A percentile compares a stretch with the other conserved stretches of the same genome.
Evolutionary conservation across 2,329 filamentous ascomycete genomes (phyloP).

Genomic region (Byssothecium circinans): DNA sequence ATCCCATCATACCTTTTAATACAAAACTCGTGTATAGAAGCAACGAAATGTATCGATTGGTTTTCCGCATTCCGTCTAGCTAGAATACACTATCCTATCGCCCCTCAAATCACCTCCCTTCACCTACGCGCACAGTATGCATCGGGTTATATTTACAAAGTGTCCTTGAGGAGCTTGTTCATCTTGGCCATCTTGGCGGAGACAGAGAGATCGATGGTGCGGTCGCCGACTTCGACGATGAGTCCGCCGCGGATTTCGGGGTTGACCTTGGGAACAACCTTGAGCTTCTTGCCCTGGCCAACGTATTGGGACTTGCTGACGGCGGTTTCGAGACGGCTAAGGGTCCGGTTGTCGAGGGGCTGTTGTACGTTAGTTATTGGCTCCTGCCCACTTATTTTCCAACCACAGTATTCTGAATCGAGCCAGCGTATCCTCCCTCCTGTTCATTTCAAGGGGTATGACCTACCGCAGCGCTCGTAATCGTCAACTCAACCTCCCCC

Average conservation of each 20-base stretch:
- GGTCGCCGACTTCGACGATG: conserved; percentile 94
- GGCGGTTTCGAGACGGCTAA: conserved; percentile 82
- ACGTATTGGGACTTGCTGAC: conserved; percentile 88
- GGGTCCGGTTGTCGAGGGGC: conserved; percentile 84
- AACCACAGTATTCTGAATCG: neutral
- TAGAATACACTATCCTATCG: conserved; percentile 40
- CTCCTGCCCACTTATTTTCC: neutral
- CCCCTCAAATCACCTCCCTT: conserved; percentile 11
- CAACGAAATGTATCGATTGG: conserved; percentile 5
- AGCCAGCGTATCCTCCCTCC: neutral
- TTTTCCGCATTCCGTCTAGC: conserved; percentile 28
- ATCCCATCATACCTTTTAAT: too few species aligned
- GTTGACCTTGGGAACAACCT: conserved; percentile 95
- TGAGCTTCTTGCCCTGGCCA: conserved; percentile 93
- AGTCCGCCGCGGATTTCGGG: conserved; percentile 91
- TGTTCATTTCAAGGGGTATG: conserved; percentile 1
- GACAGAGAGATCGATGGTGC: conserved; percentile 96
- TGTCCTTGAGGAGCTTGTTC: conserved; percentile 98
- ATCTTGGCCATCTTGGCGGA: conserved; percentile 94
- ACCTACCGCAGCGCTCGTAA: conserved; percentile 86
- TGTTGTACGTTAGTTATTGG: conserved; percentile 43
- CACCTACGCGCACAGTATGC: conserved; percentile 6
- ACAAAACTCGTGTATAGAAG: neutral
- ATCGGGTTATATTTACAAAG: conserved; percentile 71
- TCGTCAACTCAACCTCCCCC: conserved; percentile 89